Conservation (phyloP, 1,139 yeast genomes). For the Yamadazyma taylorii region DNA sequence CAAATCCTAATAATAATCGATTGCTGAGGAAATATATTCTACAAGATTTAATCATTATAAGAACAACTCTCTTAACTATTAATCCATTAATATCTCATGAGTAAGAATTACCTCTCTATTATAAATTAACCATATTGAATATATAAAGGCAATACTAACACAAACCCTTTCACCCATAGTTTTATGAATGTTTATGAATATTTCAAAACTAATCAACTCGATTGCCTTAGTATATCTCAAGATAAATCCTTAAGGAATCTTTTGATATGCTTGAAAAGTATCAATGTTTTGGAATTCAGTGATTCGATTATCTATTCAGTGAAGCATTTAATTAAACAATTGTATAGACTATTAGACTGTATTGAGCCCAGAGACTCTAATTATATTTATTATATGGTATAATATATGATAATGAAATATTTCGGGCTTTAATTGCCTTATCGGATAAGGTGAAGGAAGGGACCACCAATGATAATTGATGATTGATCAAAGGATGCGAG, state of each 20-base stretch:
- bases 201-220: background rate
- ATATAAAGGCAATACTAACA: slow-evolving; percentile 4
- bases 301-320: slow-evolving; percentile 3
- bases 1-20: background rate
- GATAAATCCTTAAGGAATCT: slow-evolving; percentile 9
- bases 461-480: no score
- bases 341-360: background rate
- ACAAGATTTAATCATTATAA: slow-evolving; percentile 3
- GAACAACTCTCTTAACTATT: background rate
- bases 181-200: background rate
- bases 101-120: no score
- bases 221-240: slow-evolving; percentile 1
- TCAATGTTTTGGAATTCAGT: slow-evolving; percentile 5
- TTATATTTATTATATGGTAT: background rate
- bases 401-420: background rate
- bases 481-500: no score
- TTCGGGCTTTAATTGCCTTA: background rate
- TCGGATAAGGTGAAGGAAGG: no score
- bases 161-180: no score
- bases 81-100: slow-evolving; percentile 3
- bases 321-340: slow-evolving; percentile 2
- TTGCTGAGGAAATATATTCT: slow-evolving; percentile 2
- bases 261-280: slow-evolving; percentile 9
- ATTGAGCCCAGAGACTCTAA: background rate
- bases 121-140: no score